Conservation (phyloP, 495 filamentous ascomycete species). For the Mycothermus thermophilus region DNA sequence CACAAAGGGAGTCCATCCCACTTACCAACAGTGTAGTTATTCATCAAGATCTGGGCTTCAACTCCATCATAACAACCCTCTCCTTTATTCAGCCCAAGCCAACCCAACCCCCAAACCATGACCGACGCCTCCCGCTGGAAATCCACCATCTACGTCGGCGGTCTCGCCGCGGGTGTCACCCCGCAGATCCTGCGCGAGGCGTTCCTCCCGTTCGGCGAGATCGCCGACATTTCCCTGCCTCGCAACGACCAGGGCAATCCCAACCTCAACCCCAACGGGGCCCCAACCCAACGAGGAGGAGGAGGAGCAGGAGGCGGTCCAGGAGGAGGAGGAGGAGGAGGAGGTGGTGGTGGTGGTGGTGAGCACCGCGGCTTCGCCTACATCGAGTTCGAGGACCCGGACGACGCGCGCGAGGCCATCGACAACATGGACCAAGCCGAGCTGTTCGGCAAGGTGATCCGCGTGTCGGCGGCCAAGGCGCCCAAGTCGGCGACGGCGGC, state of each 20-base stretch:
- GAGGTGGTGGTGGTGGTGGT: too few relatives aligned
- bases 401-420: slow-evolving; percentile 87
- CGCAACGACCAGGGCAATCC: slow-evolving; percentile 70
- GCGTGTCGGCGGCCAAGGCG: slow-evolving; percentile 80
- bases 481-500: slow-evolving; percentile 80
- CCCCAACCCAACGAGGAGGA: slow-evolving; percentile 41
- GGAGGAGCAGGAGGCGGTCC: too few relatives aligned
- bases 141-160: slow-evolving; percentile 80
- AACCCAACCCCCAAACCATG: slow-evolving; percentile 36
- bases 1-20: background rate
- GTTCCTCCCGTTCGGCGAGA: slow-evolving; percentile 92
- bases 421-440: slow-evolving; percentile 98
- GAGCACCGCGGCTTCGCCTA: slow-evolving; percentile 93
- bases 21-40: background rate
- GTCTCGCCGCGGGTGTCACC: slow-evolving; percentile 68
- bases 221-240: slow-evolving; percentile 77
- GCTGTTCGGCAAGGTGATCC: slow-evolving; percentile 85
- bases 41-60: background rate
- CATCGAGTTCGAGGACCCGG: slow-evolving; percentile 77
- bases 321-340: too few relatives aligned
- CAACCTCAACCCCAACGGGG: slow-evolving; percentile 43
- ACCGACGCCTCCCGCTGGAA: slow-evolving; percentile 74
- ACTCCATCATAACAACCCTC: background rate
- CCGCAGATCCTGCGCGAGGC: slow-evolving; percentile 64
- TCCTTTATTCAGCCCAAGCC: background rate